Evolutionary conservation across 139 green algal genomes (phyloP).

Genomic region (Coccomyxa sp.): DNA sequence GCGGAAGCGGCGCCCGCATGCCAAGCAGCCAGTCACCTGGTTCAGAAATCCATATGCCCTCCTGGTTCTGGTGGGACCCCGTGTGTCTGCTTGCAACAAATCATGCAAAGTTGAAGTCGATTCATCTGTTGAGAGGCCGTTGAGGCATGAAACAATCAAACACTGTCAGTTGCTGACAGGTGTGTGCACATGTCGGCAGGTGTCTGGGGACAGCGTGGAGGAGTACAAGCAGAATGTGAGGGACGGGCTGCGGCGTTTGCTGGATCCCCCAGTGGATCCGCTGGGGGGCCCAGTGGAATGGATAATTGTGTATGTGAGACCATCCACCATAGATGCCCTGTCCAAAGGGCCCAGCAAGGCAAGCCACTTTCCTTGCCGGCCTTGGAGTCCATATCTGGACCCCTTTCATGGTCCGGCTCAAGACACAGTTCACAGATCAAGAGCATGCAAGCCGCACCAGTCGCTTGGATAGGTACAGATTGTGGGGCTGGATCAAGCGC

Average conservation of each 20-base stretch:
- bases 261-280: slow-evolving; percentile 49
- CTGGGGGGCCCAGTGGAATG: slow-evolving; percentile 38
- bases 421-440: no score
- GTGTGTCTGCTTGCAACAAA: not conserved
- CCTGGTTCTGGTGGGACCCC: slow-evolving; percentile 54
- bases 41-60: slow-evolving; percentile 71
- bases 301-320: slow-evolving; percentile 64
- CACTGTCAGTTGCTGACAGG: not conserved
- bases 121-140: not conserved
- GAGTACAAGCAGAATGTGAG: slow-evolving; percentile 64
- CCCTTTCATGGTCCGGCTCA: no score
- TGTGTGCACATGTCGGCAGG: slow-evolving; percentile 27
- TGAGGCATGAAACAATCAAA: not conserved
- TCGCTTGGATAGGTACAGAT: no score
- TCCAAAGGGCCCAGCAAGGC: slow-evolving; percentile 40
- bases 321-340: slow-evolving; percentile 16
- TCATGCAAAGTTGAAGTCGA: not conserved
- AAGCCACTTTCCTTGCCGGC: not conserved
- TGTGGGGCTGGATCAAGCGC: no score
- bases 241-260: slow-evolving; percentile 34
- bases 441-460: no score
- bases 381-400: no score
- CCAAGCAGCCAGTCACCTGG: slow-evolving; percentile 63
- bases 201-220: slow-evolving; percentile 56
- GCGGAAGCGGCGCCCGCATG: slow-evolving; percentile 48